Evolutionary conservation across 2,329 filamentous ascomycete genomes (phyloP).

Genomic region (Hortaea werneckii): DNA sequence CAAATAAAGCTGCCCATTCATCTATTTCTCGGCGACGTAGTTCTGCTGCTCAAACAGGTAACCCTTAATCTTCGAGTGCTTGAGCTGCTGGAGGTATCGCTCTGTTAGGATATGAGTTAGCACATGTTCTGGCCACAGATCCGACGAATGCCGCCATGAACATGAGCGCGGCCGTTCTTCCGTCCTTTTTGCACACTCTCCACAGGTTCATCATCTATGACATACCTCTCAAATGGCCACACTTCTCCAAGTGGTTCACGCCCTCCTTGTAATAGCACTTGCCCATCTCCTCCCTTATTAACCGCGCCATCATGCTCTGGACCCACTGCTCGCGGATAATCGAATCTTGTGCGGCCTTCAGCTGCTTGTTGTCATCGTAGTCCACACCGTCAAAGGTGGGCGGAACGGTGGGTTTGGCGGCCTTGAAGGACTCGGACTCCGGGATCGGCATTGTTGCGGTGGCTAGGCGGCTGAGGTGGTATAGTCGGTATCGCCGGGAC

Average conservation of each 20-base stretch:
- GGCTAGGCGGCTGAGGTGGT: not conserved
- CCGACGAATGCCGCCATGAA: no score
- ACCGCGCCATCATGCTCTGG: slow-evolving; percentile 74
- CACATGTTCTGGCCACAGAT: not conserved
- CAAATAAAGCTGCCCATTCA: not conserved
- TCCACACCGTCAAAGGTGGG: slow-evolving; percentile 80
- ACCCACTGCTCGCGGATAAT: slow-evolving; percentile 84
- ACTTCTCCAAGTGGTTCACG: slow-evolving; percentile 83
- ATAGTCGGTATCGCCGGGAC: not conserved
- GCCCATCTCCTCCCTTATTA: slow-evolving; percentile 72
- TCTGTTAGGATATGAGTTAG: slow-evolving; percentile 38
- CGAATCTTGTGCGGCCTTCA: slow-evolving; percentile 76
- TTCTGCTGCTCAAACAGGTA: slow-evolving; percentile 74
- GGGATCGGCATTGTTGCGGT: slow-evolving; percentile 60
- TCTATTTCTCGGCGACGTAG: slow-evolving; percentile 46
- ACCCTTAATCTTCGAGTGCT: slow-evolving; percentile 66
- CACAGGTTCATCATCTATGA: slow-evolving; percentile 8
- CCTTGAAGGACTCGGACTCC: slow-evolving; percentile 71
- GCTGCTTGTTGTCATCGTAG: slow-evolving; percentile 68
- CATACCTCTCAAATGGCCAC: slow-evolving; percentile 70
- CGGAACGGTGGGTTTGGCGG: slow-evolving; percentile 71
- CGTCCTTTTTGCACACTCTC: no score
- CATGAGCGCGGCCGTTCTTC: no score
- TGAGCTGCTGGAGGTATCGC: slow-evolving; percentile 67
- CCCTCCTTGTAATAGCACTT: slow-evolving; percentile 80